A percentile compares a stretch with the other conserved stretches of the same genome.
These are phyloP conservation scores for Phaeosphaeriaceae sp. DNA, from an alignment of 2,329 filamentous ascomycete species.

Conservation along the genomic window DNA sequence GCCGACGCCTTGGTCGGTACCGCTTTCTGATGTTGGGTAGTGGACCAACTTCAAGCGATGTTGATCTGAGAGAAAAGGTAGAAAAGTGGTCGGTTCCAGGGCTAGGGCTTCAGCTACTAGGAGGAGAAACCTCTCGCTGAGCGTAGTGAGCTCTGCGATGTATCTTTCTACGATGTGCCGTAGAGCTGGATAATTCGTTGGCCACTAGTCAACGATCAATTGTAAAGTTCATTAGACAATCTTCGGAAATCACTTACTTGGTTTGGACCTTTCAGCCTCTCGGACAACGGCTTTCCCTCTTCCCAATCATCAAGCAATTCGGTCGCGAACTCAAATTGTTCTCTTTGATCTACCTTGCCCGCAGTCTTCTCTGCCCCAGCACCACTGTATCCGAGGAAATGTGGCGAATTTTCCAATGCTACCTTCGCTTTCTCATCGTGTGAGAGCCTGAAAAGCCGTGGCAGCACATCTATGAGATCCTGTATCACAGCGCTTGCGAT, in stretches of 20 bases:
- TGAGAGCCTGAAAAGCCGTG: slow-evolving; percentile 52
- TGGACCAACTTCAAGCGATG: slow-evolving; percentile 67
- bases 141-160: slow-evolving; percentile 8
- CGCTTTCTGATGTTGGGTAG: slow-evolving; percentile 51
- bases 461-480: slow-evolving; percentile 42
- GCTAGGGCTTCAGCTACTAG: slow-evolving; percentile 15
- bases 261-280: slow-evolving; percentile 11
- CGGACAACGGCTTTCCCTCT: slow-evolving; percentile 5
- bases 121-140: slow-evolving; percentile 9
- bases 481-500: slow-evolving; percentile 5
- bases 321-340: slow-evolving; percentile 68
- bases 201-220: slow-evolving; percentile 6
- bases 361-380: slow-evolving; percentile 65
- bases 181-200: slow-evolving; percentile 3
- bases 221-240: background rate
- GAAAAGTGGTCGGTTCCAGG: slow-evolving; percentile 6
- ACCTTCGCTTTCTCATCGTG: slow-evolving; percentile 7
- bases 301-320: slow-evolving; percentile 50
- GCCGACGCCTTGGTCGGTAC: slow-evolving; percentile 62
- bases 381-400: slow-evolving; percentile 68
- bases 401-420: slow-evolving; percentile 57
- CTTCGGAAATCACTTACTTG: slow-evolving; percentile 9
- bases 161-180: slow-evolving; percentile 10
- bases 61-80: slow-evolving; percentile 46
- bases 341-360: slow-evolving; percentile 59